Percentiles rank a stretch among this genome's conserved stretches.
These are phyloP conservation scores for Acidiella bohemica DNA, from an alignment of 495 filamentous ascomycete genomes.

Conservation along the genomic window DNA sequence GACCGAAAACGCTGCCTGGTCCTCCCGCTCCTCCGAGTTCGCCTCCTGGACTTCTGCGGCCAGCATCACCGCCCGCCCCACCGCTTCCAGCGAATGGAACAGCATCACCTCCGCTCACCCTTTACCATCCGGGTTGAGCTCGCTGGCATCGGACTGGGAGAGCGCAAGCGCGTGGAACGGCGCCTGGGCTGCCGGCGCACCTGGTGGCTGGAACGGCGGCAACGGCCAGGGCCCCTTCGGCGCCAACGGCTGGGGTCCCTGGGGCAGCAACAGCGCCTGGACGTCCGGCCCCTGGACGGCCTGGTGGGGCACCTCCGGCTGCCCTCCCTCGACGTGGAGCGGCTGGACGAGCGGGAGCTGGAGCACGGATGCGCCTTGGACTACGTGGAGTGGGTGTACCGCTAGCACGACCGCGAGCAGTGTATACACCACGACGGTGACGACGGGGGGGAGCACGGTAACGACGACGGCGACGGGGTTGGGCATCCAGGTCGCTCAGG, in stretches of 20 bases:
- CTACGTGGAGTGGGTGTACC: slow-evolving; percentile 24
- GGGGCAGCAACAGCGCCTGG: slow-evolving; percentile 18
- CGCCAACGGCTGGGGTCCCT: slow-evolving; percentile 20
- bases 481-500: slow-evolving; percentile 24
- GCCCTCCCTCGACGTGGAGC: slow-evolving; percentile 23
- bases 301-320: slow-evolving; percentile 25
- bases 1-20: slow-evolving; percentile 5
- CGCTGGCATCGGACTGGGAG: neutral
- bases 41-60: slow-evolving; percentile 8
- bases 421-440: slow-evolving; percentile 21
- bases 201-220: neutral
- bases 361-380: slow-evolving; percentile 25
- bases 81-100: slow-evolving; percentile 10
- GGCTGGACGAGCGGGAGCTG: slow-evolving; percentile 25
- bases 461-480: slow-evolving; percentile 15
- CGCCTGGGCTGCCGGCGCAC: neutral
- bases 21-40: neutral
- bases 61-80: slow-evolving; percentile 8
- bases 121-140: slow-evolving; percentile 4
- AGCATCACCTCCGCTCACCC: slow-evolving; percentile 10
- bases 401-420: slow-evolving; percentile 22
- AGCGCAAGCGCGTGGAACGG: neutral
- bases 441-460: slow-evolving; percentile 8
- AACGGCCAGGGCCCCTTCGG: slow-evolving; percentile 7
- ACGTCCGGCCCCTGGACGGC: slow-evolving; percentile 22